Conservation (phyloP, 2,329 filamentous ascomycete species). For the Aspergillus eucalypticola region DNA sequence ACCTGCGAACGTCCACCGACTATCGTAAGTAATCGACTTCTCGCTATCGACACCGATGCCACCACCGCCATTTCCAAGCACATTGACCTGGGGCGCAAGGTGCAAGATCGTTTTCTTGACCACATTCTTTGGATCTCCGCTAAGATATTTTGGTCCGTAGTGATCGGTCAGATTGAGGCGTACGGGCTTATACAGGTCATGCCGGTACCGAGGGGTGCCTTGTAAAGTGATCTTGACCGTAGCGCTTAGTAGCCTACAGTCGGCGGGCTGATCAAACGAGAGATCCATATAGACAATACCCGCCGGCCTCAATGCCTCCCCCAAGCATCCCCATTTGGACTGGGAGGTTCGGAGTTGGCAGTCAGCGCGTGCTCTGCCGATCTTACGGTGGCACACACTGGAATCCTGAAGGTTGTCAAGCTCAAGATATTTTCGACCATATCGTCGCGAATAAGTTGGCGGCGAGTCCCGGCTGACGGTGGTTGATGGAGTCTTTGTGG, state of each 20-base stretch:
- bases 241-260: background rate
- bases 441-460: background rate
- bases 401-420: conserved; percentile 11
- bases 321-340: conserved; percentile 16
- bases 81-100: conserved; percentile 17
- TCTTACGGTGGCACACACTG: conserved; percentile 13
- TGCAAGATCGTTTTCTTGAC: conserved; percentile 10
- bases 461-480: background rate
- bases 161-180: conserved; percentile 17
- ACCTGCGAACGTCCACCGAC: conserved; percentile 18
- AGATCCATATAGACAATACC: conserved; percentile 5
- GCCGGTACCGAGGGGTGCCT: conserved; percentile 3
- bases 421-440: conserved; percentile 7
- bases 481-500: background rate
- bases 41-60: conserved; percentile 17
- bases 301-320: background rate
- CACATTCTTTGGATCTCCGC: conserved; percentile 16
- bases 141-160: conserved; percentile 21
- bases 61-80: conserved; percentile 18
- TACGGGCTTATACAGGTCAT: too few relatives aligned
- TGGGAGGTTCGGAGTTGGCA: conserved; percentile 16
- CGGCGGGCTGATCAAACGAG: background rate
- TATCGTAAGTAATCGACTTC: conserved; percentile 7
- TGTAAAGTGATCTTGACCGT: background rate
- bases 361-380: conserved; percentile 15